phyloP scores from a whole-genome alignment of 345 rosid genomes.

The Leavenworthia alabamica region DNA sequence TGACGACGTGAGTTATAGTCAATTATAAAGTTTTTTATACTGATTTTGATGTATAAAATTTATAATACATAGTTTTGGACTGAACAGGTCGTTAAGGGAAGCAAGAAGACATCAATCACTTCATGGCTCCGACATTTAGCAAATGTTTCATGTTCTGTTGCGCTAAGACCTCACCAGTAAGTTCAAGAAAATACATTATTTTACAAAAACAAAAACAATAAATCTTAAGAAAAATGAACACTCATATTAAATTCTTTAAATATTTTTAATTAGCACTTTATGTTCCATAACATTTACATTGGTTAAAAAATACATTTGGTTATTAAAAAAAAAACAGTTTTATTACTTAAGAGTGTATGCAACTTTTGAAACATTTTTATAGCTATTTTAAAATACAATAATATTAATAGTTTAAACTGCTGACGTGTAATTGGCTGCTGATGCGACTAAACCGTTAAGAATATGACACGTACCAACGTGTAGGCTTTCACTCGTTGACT shows the following conservation, averaged over 20 bases:
- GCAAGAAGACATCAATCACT: not conserved
- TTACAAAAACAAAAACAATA: no score
- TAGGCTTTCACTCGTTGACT: slow-evolving; percentile 18
- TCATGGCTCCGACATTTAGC: slow-evolving; percentile 29
- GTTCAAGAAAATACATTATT: not conserved
- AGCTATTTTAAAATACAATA: no score
- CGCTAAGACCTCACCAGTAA: slow-evolving; percentile 27
- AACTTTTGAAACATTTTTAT: no score
- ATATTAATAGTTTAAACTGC: not conserved
- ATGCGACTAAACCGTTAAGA: no score
- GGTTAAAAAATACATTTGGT: no score
- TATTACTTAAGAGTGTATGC: no score
- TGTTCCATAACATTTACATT: no score
- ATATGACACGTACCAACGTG: not conserved
- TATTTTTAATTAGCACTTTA: no score
- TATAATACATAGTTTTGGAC: not conserved
- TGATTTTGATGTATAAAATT: not conserved
- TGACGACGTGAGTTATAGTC: slow-evolving; percentile 7
- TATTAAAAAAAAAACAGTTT: no score
- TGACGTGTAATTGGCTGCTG: not conserved
- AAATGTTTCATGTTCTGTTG: slow-evolving; percentile 30
- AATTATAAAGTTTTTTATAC: not conserved
- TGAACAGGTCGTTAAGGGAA: slow-evolving; percentile 10
- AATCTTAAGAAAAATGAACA: no score
- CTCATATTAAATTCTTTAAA: no score